Percentiles rank a stretch among this genome's conserved stretches.
Conservation (phyloP, 1,284 basidiomycete species). For the Cutaneotrichosporon mucoides region DNA sequence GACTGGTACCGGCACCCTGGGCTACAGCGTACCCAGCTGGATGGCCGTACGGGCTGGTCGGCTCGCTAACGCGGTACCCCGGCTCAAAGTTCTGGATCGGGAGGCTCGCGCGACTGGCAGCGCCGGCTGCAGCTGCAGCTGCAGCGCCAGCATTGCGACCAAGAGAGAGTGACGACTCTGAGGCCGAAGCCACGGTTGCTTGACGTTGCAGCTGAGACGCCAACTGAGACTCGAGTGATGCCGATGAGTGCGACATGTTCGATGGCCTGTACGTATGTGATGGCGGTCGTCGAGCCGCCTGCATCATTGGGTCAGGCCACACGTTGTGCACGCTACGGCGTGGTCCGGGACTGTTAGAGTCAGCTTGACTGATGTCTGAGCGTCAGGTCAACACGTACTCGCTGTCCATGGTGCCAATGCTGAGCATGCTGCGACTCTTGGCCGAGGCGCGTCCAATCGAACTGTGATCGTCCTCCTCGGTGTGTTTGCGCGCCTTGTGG, state of each 20-base stretch:
- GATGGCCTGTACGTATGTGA: constrained; percentile 53
- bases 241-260: constrained; percentile 68
- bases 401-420: constrained; percentile 45
- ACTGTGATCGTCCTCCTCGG: constrained; percentile 82
- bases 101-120: neutral
- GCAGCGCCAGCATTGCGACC: constrained; percentile 7
- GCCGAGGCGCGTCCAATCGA: constrained; percentile 75
- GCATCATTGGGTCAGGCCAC: constrained; percentile 17
- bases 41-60: constrained; percentile 43
- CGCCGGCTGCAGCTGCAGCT: too few relatives aligned
- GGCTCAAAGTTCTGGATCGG: constrained; percentile 7
- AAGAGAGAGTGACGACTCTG: constrained; percentile 13
- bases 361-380: constrained; percentile 38
- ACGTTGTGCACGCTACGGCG: constrained; percentile 54
- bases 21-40: constrained; percentile 30
- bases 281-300: constrained; percentile 19
- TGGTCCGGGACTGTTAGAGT: constrained; percentile 55
- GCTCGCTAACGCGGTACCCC: constrained; percentile 23
- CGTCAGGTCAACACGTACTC: constrained; percentile 22
- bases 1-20: constrained; percentile 29
- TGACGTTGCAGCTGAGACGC: constrained; percentile 70
- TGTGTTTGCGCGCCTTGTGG: constrained; percentile 71
- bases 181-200: constrained; percentile 57
- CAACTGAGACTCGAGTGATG: constrained; percentile 73
- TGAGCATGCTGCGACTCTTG: constrained; percentile 39